A percentile compares a stretch with the other conserved stretches of the same genome.
These are phyloP conservation scores for Dactylis glomerata DNA, from an alignment of 176 grass and related monocot genomes.

Conservation along the genomic window DNA sequence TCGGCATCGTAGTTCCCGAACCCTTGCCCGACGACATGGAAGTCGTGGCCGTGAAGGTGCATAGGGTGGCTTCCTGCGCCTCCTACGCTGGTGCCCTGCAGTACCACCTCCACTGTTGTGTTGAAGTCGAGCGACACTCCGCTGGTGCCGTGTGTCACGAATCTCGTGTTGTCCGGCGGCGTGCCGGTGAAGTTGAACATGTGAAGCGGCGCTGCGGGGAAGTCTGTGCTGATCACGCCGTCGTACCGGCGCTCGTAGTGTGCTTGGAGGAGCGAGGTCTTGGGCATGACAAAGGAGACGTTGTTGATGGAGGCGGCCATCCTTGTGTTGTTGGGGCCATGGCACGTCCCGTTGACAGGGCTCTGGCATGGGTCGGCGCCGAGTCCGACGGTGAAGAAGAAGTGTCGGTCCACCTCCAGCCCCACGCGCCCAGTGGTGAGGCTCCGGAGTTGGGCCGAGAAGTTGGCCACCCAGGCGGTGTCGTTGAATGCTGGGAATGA, in stretches of 20 bases:
- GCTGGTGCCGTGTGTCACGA: neutral
- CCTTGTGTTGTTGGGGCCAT: no score
- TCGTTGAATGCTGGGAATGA: no score
- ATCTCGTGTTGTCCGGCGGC: neutral
- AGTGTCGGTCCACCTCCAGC: no score
- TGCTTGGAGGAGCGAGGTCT: no score
- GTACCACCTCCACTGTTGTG: neutral
- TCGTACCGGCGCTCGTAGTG: neutral
- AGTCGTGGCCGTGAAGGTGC: neutral
- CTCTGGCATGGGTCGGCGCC: no score
- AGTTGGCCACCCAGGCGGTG: no score
- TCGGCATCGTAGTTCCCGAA: neutral
- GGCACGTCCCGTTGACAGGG: no score
- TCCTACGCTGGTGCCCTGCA: neutral
- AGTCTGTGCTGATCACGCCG: neutral
- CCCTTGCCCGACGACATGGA: neutral
- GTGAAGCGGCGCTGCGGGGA: neutral
- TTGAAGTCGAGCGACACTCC: neutral
- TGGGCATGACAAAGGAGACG: no score
- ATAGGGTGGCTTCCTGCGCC: neutral
- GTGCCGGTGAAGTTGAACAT: neutral
- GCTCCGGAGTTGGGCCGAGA: no score
- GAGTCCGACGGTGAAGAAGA: no score
- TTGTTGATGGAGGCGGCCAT: no score
- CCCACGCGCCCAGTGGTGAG: no score